Evolutionary conservation across 371 early-diverging fungal species (phyloP).

Genomic region (Capniomyces stellatus): DNA sequence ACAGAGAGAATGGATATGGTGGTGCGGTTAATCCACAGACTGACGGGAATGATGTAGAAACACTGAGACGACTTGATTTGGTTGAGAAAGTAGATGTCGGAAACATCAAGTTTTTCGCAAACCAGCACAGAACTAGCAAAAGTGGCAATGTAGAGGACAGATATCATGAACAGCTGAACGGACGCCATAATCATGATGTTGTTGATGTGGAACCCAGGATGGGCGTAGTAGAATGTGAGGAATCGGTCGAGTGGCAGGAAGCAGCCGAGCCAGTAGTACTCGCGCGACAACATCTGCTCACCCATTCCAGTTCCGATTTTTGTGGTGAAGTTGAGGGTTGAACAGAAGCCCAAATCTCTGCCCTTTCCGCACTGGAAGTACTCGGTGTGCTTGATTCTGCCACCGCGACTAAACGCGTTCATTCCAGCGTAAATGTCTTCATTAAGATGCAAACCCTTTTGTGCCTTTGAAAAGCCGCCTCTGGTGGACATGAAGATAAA

Average conservation of each 20-base stretch:
- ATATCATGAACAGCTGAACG: conserved; percentile 65
- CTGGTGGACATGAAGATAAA: conserved; percentile 75
- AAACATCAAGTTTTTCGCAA: conserved; percentile 33
- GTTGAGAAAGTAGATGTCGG: conserved; percentile 14
- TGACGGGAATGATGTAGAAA: conserved; percentile 51
- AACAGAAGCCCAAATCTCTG: conserved; percentile 78
- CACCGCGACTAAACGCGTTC: conserved; percentile 71
- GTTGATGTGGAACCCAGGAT: conserved; percentile 82
- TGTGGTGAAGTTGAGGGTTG: conserved; percentile 72
- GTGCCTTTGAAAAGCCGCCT: conserved; percentile 78
- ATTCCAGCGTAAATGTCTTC: conserved; percentile 90
- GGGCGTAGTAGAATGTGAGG: conserved; percentile 76
- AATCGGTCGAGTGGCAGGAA: conserved; percentile 68
- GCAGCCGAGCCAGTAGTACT: conserved; percentile 75
- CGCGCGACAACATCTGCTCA: conserved; percentile 79
- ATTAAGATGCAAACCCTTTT: conserved; percentile 77
- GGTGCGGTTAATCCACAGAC: conserved; percentile 68
- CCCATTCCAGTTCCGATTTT: conserved; percentile 89
- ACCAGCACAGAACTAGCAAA: conserved; percentile 36
- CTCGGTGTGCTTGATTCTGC: conserved; percentile 77
- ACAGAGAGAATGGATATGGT: conserved; percentile 59
- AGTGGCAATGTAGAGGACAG: conserved; percentile 49
- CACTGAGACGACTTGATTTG: conserved; percentile 36
- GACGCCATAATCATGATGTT: conserved; percentile 77
- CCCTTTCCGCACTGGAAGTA: conserved; percentile 88